These are phyloP conservation scores for Dissophora globulifera DNA, from an alignment of 192 early-diverging fungal genomes.

Conservation along the genomic window DNA sequence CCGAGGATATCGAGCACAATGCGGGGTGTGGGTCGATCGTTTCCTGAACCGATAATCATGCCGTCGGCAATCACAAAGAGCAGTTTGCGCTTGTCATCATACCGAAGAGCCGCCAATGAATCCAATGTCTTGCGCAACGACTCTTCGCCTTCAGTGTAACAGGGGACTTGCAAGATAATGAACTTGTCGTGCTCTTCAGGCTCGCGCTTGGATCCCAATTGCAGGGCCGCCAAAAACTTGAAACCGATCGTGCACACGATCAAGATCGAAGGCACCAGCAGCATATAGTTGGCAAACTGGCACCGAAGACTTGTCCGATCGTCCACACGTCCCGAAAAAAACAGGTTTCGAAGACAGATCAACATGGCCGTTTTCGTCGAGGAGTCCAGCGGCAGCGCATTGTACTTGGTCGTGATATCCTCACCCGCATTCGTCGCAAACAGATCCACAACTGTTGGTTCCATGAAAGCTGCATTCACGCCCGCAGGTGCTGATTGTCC, in stretches of 20 bases:
- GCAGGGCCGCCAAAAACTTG: constrained; percentile 96
- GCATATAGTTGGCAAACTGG: constrained; percentile 86
- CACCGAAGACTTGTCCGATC: constrained; percentile 80
- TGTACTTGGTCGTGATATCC: constrained; percentile 72
- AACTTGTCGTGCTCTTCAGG: constrained; percentile 91
- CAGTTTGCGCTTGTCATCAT: constrained; percentile 98
- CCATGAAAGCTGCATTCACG: constrained; percentile 67
- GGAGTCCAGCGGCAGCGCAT: constrained; percentile 61
- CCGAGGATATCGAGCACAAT: constrained; percentile 98
- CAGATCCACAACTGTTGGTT: constrained; percentile 66
- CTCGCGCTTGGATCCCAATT: constrained; percentile 77
- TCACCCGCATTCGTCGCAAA: constrained; percentile 71
- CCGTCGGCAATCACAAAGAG: constrained; percentile 97
- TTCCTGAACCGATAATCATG: constrained; percentile 96
- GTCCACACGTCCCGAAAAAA: constrained; percentile 90
- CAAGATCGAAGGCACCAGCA: constrained; percentile 82
- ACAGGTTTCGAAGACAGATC: constrained; percentile 85
- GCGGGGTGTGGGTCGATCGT: constrained; percentile 95
- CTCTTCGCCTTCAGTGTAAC: constrained; percentile 97
- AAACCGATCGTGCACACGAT: constrained; percentile 88
- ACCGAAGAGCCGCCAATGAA: constrained; percentile 89
- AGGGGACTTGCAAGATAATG: constrained; percentile 94
- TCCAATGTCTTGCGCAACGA: constrained; percentile 93
- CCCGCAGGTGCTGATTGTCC: constrained; percentile 53
- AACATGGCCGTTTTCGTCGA: constrained; percentile 59